These are phyloP conservation scores for Termitomyces sp. DNA, from an alignment of 768 basidiomycete species.

Conservation along the genomic window DNA sequence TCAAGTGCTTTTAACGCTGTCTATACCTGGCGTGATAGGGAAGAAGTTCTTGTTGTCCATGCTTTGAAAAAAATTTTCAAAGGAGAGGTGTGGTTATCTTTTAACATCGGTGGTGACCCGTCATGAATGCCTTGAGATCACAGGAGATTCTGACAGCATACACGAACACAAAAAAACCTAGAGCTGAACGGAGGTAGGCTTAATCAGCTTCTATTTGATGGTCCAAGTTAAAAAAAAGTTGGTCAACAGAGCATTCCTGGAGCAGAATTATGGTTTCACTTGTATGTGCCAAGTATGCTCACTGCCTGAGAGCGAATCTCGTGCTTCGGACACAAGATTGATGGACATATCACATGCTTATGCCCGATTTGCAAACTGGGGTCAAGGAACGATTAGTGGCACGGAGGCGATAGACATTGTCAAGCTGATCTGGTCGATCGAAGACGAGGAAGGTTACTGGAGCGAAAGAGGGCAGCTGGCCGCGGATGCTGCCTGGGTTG, in stretches of 20 bases:
- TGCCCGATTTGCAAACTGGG: constrained; percentile 45
- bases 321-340: constrained; percentile 47
- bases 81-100: constrained; percentile 37
- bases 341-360: constrained; percentile 40
- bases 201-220: too few relatives aligned
- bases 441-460: constrained; percentile 59
- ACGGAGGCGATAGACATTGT: constrained; percentile 42
- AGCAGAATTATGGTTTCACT: constrained; percentile 48
- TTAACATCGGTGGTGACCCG: constrained; percentile 1
- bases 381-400: constrained; percentile 35
- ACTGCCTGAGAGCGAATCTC: constrained; percentile 40
- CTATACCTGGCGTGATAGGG: constrained; percentile 52
- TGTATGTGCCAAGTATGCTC: constrained; percentile 59
- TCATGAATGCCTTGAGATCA: neutral
- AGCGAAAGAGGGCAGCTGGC: constrained; percentile 62
- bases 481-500: constrained; percentile 54
- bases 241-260: constrained; percentile 40
- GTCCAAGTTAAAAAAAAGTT: too few relatives aligned
- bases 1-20: constrained; percentile 63
- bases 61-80: constrained; percentile 47
- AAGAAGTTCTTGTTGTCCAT: constrained; percentile 46
- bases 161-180: constrained; percentile 47
- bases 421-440: constrained; percentile 50
- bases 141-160: constrained; percentile 64
- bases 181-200: constrained; percentile 47